These are phyloP conservation scores for Hirsutella minnesotensis DNA, from an alignment of 2,329 filamentous ascomycete genomes.

Conservation along the genomic window DNA sequence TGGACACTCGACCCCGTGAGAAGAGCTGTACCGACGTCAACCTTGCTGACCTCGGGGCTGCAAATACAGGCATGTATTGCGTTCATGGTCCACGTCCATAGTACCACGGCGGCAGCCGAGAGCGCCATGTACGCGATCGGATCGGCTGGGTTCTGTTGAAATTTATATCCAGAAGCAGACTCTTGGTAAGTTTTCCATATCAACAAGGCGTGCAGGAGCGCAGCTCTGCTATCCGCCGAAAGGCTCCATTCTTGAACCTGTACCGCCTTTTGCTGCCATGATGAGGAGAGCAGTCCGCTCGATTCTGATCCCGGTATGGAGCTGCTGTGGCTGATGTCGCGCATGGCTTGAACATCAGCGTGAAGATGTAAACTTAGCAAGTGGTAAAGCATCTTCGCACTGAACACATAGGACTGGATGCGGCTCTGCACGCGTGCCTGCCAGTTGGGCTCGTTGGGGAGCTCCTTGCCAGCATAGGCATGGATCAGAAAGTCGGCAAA, in stretches of 20 bases:
- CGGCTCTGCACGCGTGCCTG: constrained; percentile 13
- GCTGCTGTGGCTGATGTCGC: constrained; percentile 3
- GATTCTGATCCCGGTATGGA: constrained; percentile 1
- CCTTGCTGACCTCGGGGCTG: constrained; percentile 11
- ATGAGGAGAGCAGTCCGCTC: constrained; percentile 5
- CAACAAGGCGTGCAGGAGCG: constrained; percentile 20
- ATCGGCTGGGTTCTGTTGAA: constrained; percentile 12
- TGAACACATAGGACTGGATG: constrained; percentile 18
- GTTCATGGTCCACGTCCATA: constrained; percentile 24
- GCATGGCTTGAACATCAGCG: constrained; percentile 17
- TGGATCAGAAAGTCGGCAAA: constrained; percentile 9
- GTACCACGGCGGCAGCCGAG: constrained; percentile 17
- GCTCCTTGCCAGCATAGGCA: constrained; percentile 17
- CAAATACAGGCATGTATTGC: constrained; percentile 15
- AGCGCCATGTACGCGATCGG: constrained; percentile 22
- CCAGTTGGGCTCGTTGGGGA: constrained; percentile 12
- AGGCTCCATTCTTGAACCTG: constrained; percentile 17
- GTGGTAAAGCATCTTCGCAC: constrained; percentile 22
- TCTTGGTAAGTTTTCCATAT: constrained; percentile 17
- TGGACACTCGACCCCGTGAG: constrained; percentile 12
- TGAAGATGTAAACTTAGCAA: constrained; percentile 23
- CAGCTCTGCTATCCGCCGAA: constrained; percentile 16
- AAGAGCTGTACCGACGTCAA: constrained; percentile 11
- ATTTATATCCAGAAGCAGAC: neutral
- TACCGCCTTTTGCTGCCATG: constrained; percentile 10